A percentile compares a stretch with the other conserved stretches of the same genome.
These are phyloP conservation scores for Diaporthe caulivora DNA, from an alignment of 2,329 filamentous ascomycete species.

Conservation along the genomic window DNA sequence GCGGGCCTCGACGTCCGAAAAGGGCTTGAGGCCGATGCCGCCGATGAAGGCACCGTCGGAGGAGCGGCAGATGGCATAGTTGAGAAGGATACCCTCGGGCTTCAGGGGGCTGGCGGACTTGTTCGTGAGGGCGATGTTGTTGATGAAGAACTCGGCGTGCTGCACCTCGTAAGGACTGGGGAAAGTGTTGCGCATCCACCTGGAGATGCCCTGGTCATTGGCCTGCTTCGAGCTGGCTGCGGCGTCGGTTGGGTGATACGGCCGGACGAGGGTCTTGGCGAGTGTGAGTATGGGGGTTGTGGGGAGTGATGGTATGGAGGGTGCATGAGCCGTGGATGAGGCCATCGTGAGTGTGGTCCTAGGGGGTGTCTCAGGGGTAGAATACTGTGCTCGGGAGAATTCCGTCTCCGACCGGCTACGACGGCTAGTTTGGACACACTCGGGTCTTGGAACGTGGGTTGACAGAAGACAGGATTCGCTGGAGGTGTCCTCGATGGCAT, in stretches of 20 bases:
- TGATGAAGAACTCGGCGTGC: conserved; percentile 55
- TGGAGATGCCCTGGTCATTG: conserved; percentile 54
- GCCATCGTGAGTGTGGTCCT: conserved; percentile 22
- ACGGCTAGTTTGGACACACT: background rate
- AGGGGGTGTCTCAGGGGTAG: conserved; percentile 6
- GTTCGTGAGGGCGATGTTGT: conserved; percentile 35
- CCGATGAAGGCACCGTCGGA: conserved; percentile 54
- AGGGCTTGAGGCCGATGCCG: conserved; percentile 53
- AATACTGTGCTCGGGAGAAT: conserved; percentile 1
- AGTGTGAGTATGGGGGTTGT: conserved; percentile 46
- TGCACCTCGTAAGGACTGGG: conserved; percentile 59
- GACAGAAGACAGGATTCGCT: background rate
- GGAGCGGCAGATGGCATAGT: conserved; percentile 52
- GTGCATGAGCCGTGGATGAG: conserved; percentile 9
- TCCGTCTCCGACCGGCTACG: background rate
- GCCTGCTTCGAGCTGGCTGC: conserved; percentile 49
- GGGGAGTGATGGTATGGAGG: conserved; percentile 28
- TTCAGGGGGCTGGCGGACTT: conserved; percentile 45
- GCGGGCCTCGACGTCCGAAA: conserved; percentile 54
- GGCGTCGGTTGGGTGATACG: conserved; percentile 54
- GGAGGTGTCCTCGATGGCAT: background rate
- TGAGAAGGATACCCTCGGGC: conserved; percentile 45
- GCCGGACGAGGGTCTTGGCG: conserved; percentile 54
- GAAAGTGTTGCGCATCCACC: conserved; percentile 58
- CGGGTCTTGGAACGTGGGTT: background rate